A percentile compares a stretch with the other conserved stretches of the same genome.
phyloP scores from a whole-genome alignment of 805 yeast genomes.

The Candida namnaoensis region DNA sequence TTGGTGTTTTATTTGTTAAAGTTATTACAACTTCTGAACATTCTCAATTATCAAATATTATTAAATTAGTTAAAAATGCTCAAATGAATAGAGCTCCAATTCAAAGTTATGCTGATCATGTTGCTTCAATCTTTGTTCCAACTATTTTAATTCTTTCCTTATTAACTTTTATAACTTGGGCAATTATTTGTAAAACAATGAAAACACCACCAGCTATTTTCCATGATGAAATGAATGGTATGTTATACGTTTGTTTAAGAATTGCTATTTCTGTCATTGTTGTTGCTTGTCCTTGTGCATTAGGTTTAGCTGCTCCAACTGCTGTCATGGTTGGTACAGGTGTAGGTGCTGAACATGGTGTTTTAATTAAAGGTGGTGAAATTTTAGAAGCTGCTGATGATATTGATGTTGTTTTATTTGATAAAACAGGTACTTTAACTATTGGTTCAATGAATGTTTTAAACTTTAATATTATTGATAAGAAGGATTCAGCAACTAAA shows the following conservation, averaged over 20 bases:
- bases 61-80: slow-evolving; percentile 78
- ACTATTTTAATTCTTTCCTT: slow-evolving; percentile 52
- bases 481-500: not conserved
- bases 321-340: slow-evolving; percentile 99
- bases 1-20: slow-evolving; percentile 58
- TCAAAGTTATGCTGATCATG: slow-evolving; percentile 77
- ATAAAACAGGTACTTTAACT: slow-evolving; percentile 94
- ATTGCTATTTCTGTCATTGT: slow-evolving; percentile 88
- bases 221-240: slow-evolving; percentile 36
- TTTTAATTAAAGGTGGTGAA: slow-evolving; percentile 89
- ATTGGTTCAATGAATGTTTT: slow-evolving; percentile 63
- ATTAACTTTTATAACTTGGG: slow-evolving; percentile 62
- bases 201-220: slow-evolving; percentile 41
- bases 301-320: slow-evolving; percentile 96
- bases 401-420: slow-evolving; percentile 67
- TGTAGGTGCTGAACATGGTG: slow-evolving; percentile 84
- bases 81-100: slow-evolving; percentile 87
- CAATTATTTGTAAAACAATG: slow-evolving; percentile 26
- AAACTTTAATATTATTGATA: slow-evolving; percentile 3
- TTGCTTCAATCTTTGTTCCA: slow-evolving; percentile 85
- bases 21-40: slow-evolving; percentile 72
- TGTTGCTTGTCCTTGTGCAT: slow-evolving; percentile 98
- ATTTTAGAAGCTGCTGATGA: slow-evolving; percentile 66
- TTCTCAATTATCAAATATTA: slow-evolving; percentile 83
- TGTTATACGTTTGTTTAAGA: slow-evolving; percentile 59